phyloP scores from a whole-genome alignment of 495 filamentous ascomycete genomes.

The Xylaria venustula region DNA sequence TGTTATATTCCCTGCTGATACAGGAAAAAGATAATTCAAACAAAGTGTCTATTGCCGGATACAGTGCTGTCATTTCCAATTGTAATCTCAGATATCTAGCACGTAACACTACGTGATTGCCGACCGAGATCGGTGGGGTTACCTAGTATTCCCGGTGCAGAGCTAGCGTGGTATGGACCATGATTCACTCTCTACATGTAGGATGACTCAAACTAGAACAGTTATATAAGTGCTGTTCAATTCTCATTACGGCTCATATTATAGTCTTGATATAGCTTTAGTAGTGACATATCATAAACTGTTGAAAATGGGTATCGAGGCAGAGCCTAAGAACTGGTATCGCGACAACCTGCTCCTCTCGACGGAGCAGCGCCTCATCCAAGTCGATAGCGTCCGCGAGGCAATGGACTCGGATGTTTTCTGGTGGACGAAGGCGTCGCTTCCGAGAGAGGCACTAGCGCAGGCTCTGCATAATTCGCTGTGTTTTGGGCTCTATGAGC shows the following conservation, averaged over 20 bases:
- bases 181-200: not conserved
- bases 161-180: not conserved
- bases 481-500: slow-evolving; percentile 54
- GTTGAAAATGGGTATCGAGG: slow-evolving; percentile 25
- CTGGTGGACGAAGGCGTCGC: slow-evolving; percentile 52
- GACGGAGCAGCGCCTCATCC: slow-evolving; percentile 48
- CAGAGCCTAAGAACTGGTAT: slow-evolving; percentile 27
- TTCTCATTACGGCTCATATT: too few relatives aligned
- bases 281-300: too few relatives aligned
- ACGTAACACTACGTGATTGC: too few relatives aligned
- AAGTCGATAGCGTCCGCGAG: slow-evolving; percentile 46
- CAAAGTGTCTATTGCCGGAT: too few relatives aligned
- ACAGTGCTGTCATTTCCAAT: too few relatives aligned
- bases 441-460: slow-evolving; percentile 38
- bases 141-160: not conserved
- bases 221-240: not conserved
- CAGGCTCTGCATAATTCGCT: slow-evolving; percentile 51
- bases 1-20: too few relatives aligned
- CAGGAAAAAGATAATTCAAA: too few relatives aligned
- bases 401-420: slow-evolving; percentile 51
- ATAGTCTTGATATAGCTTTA: not conserved
- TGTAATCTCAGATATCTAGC: too few relatives aligned
- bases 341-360: slow-evolving; percentile 46
- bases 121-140: too few relatives aligned
- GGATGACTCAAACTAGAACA: not conserved